Percentiles rank a stretch among this genome's conserved stretches.
Conservation (phyloP, 2,329 filamentous ascomycete species). For the Madurella fahalii region DNA sequence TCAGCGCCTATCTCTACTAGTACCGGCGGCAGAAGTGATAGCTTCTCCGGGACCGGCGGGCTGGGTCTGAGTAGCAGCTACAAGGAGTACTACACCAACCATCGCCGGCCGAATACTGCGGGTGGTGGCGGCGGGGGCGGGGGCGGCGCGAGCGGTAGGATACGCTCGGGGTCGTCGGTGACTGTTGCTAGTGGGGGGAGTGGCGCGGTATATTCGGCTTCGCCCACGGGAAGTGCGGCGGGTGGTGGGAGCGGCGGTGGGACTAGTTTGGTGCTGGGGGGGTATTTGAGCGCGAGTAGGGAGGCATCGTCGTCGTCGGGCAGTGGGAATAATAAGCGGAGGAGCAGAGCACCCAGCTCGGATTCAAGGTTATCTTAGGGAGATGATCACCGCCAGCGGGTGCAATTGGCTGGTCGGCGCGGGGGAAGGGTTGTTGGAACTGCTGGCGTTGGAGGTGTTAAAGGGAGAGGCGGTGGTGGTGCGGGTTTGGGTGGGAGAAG, state of each 20-base stretch:
- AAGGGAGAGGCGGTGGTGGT: too few relatives aligned
- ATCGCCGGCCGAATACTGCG: neutral
- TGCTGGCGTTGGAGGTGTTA: too few relatives aligned
- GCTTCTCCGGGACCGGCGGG: neutral
- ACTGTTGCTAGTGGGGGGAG: conserved; percentile 10
- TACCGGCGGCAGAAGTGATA: neutral
- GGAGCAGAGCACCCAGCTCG: conserved; percentile 24
- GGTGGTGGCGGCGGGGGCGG: neutral
- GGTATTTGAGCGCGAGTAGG: neutral
- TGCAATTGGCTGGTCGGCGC: neutral
- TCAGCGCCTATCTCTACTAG: conserved; percentile 15
- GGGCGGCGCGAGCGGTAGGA: conserved; percentile 12
- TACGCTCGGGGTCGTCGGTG: conserved; percentile 24
- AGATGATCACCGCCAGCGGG: neutral
- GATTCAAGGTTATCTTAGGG: conserved; percentile 26
- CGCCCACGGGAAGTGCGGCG: conserved; percentile 11
- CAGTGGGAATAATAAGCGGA: conserved; percentile 13
- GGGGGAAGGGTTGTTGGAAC: too few relatives aligned
- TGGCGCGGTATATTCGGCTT: conserved; percentile 10
- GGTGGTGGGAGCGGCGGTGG: neutral
- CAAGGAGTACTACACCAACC: conserved; percentile 24
- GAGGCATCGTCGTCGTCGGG: neutral
- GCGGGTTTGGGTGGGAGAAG: too few relatives aligned
- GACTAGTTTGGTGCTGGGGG: neutral
- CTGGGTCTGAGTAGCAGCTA: conserved; percentile 16